Evolutionary conservation across 2,329 filamentous ascomycete species (phyloP).

Genomic region (Exophiala xenobiotica): DNA sequence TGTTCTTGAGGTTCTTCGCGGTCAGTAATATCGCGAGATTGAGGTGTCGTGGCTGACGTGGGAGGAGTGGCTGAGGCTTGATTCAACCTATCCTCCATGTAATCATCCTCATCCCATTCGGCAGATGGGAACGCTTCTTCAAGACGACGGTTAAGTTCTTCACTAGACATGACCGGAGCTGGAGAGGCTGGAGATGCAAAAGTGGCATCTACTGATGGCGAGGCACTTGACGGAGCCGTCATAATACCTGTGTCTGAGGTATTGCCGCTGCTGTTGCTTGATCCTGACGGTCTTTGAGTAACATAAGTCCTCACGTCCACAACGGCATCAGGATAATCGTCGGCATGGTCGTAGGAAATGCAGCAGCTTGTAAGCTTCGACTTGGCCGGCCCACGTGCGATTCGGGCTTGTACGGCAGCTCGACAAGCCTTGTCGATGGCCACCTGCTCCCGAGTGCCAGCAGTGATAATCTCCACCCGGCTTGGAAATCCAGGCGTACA

Average conservation of each 20-base stretch:
- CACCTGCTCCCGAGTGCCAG: conserved; percentile 12
- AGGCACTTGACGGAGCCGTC: neutral
- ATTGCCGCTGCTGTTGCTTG: too few relatives aligned
- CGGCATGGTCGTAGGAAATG: conserved; percentile 5
- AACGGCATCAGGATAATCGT: neutral
- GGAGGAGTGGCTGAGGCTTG: too few relatives aligned
- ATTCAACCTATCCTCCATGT: neutral
- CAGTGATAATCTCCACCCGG: conserved; percentile 8
- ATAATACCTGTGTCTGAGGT: too few relatives aligned
- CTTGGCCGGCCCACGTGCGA: conserved; percentile 3
- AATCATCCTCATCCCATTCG: neutral
- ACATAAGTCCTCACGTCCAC: too few relatives aligned
- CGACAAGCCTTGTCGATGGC: conserved; percentile 10
- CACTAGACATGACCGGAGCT: neutral
- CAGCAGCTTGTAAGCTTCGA: conserved; percentile 9
- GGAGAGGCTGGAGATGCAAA: neutral
- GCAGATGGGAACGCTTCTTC: neutral
- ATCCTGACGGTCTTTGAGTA: too few relatives aligned
- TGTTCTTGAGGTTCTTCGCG: too few relatives aligned
- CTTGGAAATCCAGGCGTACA: conserved; percentile 9
- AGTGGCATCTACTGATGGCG: neutral
- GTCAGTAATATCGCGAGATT: too few relatives aligned
- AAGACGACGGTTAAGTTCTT: neutral
- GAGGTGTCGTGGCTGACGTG: too few relatives aligned
- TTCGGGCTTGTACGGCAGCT: conserved; percentile 6